A percentile compares a stretch with the other conserved stretches of the same genome.
Conservation (phyloP, 345 rosid genomes). For the Lepidium africanum region DNA sequence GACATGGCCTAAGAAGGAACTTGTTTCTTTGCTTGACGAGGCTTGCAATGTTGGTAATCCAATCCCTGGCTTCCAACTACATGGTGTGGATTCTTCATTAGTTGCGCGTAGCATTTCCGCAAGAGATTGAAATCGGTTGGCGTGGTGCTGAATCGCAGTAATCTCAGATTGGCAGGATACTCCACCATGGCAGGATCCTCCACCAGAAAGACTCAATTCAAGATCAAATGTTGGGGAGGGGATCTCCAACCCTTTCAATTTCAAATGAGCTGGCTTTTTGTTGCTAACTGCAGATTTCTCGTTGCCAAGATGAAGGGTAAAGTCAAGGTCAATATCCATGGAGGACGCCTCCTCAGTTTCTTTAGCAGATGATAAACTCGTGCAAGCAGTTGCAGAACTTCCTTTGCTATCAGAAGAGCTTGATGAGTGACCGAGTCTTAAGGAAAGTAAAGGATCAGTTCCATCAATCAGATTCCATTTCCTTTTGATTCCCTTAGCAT, state of each 20-base stretch:
- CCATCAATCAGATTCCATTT: constrained; percentile 56
- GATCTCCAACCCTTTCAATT: constrained; percentile 28
- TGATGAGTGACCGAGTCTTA: constrained; percentile 58
- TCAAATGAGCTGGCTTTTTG: constrained; percentile 32
- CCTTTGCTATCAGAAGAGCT: constrained; percentile 95
- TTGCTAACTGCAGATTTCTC: constrained; percentile 38
- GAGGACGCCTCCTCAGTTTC: constrained; percentile 86
- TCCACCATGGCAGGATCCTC: constrained; percentile 46
- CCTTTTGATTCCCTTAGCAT: constrained; percentile 61
- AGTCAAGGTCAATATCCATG: constrained; percentile 76
- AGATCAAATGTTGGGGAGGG: constrained; percentile 55
- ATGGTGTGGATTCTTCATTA: constrained; percentile 49
- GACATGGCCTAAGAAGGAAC: constrained; percentile 38
- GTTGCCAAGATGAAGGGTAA: constrained; percentile 71
- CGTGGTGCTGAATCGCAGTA: constrained; percentile 39
- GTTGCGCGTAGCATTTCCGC: constrained; percentile 32
- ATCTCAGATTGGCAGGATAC: constrained; percentile 59
- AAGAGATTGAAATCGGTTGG: constrained; percentile 34
- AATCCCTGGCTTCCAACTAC: constrained; percentile 34
- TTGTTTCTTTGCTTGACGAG: constrained; percentile 31
- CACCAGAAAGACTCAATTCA: constrained; percentile 67
- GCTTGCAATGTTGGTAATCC: constrained; percentile 34
- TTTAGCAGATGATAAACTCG: constrained; percentile 65
- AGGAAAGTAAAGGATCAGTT: constrained; percentile 61
- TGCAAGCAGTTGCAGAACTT: constrained; percentile 72